These are phyloP conservation scores for Yarrowia hollandica DNA, from an alignment of 805 yeast genomes.

Conservation along the genomic window DNA sequence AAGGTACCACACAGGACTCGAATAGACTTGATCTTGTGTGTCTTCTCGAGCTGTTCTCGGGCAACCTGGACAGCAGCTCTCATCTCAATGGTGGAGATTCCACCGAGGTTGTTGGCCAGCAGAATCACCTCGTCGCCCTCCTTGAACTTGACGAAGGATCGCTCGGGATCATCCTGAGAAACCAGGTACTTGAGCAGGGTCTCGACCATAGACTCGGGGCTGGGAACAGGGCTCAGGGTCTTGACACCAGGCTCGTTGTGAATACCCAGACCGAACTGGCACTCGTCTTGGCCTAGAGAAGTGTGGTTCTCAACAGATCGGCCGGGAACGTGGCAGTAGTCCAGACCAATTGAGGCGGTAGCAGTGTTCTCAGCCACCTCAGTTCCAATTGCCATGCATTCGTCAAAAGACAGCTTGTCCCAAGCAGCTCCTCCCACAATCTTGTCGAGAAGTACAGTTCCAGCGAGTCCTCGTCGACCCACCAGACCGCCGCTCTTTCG, in stretches of 20 bases:
- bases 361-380: constrained; percentile 65
- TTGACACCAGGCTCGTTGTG: constrained; percentile 91
- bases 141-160: constrained; percentile 62
- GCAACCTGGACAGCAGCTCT: constrained; percentile 68
- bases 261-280: constrained; percentile 93
- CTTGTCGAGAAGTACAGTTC: constrained; percentile 84
- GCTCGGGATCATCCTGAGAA: constrained; percentile 68
- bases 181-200: constrained; percentile 61
- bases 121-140: constrained; percentile 65
- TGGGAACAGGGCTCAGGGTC: constrained; percentile 59
- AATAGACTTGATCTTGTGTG: constrained; percentile 61
- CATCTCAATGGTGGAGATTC: constrained; percentile 78
- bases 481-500: constrained; percentile 63
- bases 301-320: constrained; percentile 52
- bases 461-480: constrained; percentile 83
- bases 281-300: constrained; percentile 57
- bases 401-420: constrained; percentile 50
- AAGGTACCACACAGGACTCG: constrained; percentile 74
- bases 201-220: constrained; percentile 56
- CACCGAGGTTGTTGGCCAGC: constrained; percentile 86
- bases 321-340: constrained; percentile 89
- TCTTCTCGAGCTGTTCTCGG: constrained; percentile 51
- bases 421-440: constrained; percentile 70
- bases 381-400: constrained; percentile 59
- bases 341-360: constrained; percentile 86